Base-by-base conservation (phyloP, 2,329 filamentous ascomycete genomes). In the Talaromyces sp. region DNA sequence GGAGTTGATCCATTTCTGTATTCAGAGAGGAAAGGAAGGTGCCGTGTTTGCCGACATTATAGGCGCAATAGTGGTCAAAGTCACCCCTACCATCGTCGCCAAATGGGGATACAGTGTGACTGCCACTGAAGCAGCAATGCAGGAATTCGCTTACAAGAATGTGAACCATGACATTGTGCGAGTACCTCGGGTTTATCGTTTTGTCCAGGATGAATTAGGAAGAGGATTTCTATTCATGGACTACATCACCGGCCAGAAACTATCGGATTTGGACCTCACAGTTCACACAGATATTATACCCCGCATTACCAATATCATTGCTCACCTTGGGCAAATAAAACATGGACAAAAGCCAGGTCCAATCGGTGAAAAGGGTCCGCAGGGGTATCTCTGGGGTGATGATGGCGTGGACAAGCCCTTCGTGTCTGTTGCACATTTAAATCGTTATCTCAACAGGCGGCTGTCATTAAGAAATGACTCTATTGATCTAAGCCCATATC, bases 221-320 rank as follows among this genome's bases (percentile, higher is more conserved):
- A 56, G 31, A 50, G 64, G 64, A n/a, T 69, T 62, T 25, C 54
- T 68, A 3, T 67, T 67, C 43, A 68, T 66, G 63, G 62, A 67
- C 35, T 67, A 67, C 46, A 54, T 67, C 36, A 57, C 60, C 4
- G 61, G 65, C 0, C 58, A 56, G 59, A 63, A 35, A 17, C 37
- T 67, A 21, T 36, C 57, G 8, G 54, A 62, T 9, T 10, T 66
- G 3, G 58, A 65, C 37, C 25, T 63, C 19, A 41, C 53, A 11
- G 15, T 19, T 21, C 46, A 53, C 10, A 22, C 28, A 11, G 62
- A 64, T 25, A 58, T 66, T 4, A 52, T 60, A 35, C 31, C 56
- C 10, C 59, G 62, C 3, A 13, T 67, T 31, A 52, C 62, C n/a
- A 58, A 60, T 1, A 60, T 66, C 43, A 41, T 62, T 13, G 58